Evolutionary conservation across 768 basidiomycete species (phyloP).

Genomic region (Exidia glandulosa): DNA sequence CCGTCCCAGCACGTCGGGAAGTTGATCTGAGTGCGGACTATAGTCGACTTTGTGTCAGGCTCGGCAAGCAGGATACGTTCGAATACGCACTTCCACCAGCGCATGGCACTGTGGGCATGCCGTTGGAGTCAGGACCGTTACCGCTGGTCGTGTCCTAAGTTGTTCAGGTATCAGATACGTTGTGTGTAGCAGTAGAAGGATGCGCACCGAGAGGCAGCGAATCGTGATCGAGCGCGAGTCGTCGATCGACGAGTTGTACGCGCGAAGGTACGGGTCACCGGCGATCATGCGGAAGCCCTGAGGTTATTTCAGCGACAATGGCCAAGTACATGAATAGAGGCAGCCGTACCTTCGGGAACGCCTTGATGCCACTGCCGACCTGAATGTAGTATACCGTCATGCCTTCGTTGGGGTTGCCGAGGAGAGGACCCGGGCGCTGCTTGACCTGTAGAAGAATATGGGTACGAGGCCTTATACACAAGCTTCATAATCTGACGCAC

Average conservation of each 20-base stretch:
- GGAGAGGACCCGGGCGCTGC: conserved; percentile 3
- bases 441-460: background rate
- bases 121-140: background rate
- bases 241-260: conserved; percentile 1
- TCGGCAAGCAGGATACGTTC: too few species aligned
- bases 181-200: too few species aligned
- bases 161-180: too few species aligned
- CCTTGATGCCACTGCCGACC: background rate
- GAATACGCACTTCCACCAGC: background rate
- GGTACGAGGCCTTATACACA: too few species aligned
- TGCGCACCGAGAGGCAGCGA: too few species aligned
- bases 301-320: too few species aligned
- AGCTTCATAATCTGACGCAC: background rate
- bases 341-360: conserved; percentile 5
- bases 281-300: conserved; percentile 2
- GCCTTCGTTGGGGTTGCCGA: conserved; percentile 3
- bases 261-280: conserved; percentile 1
- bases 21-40: conserved; percentile 4
- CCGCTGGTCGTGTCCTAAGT: background rate
- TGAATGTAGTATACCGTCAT: conserved; percentile 8
- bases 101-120: conserved; percentile 4
- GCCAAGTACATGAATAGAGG: too few species aligned
- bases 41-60: too few species aligned
- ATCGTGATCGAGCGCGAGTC: conserved; percentile 5
- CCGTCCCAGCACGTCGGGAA: conserved; percentile 14